Evolutionary conservation across 345 rosid species (phyloP).

Genomic region (Angophora floribunda): DNA sequence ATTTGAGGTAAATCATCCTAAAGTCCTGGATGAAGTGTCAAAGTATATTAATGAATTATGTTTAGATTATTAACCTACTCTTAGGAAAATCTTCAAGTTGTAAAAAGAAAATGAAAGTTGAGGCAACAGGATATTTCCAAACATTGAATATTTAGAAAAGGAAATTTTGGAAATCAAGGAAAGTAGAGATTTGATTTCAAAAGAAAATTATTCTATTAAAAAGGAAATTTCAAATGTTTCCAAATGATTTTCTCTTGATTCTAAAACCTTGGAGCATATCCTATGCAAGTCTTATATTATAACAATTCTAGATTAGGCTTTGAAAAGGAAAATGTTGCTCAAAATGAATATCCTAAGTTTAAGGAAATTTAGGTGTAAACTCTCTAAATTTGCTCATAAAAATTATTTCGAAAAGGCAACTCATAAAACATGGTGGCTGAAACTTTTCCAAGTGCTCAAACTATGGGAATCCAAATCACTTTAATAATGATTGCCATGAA

Average conservation of each 20-base stretch:
- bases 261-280: background rate
- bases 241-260: background rate
- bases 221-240: background rate
- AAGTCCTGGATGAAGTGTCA: background rate
- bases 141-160: background rate
- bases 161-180: background rate
- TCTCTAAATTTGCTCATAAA: background rate
- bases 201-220: background rate
- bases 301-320: background rate
- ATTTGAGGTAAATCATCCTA: background rate
- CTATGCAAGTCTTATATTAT: background rate
- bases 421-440: background rate
- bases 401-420: no score
- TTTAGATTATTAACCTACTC: background rate
- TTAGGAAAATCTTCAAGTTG: background rate
- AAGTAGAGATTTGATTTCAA: background rate
- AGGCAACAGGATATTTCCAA: background rate
- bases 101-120: background rate
- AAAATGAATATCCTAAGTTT: background rate
- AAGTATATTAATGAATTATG: background rate
- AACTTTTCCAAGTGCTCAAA: background rate
- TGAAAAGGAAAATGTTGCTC: background rate
- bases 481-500: background rate
- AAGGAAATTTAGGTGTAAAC: background rate
- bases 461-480: background rate